Evolutionary conservation across 148 eudicot species (phyloP).

Genomic region (Diospyros lotus): DNA sequence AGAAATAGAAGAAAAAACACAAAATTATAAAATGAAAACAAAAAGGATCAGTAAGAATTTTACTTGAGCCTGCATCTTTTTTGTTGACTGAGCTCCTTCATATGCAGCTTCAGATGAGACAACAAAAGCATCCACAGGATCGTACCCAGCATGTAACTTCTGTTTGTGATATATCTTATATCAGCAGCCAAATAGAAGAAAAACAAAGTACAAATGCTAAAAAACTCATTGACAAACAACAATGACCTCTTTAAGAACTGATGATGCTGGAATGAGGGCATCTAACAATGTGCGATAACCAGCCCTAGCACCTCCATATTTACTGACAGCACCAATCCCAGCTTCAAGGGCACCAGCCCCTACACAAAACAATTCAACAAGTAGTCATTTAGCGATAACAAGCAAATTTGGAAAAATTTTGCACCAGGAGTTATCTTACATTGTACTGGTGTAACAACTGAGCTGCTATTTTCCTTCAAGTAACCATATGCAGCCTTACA

Average conservation of each 20-base stretch:
- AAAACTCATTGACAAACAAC: constrained; percentile 9
- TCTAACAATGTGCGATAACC: constrained; percentile 93
- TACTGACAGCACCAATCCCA: constrained; percentile 79
- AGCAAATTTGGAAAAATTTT: neutral
- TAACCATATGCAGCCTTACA: constrained; percentile 77
- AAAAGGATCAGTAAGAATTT: constrained; percentile 11
- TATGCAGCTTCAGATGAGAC: constrained; percentile 80
- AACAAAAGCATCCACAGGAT: constrained; percentile 70
- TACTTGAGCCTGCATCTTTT: constrained; percentile 86
- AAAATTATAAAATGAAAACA: neutral
- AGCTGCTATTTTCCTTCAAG: constrained; percentile 47
- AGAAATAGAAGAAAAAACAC: neutral
- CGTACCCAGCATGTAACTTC: constrained; percentile 70
- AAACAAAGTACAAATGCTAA: neutral
- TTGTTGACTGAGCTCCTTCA: constrained; percentile 83
- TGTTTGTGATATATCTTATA: constrained; percentile 28
- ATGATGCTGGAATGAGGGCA: constrained; percentile 87
- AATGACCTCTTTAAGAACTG: constrained; percentile 70
- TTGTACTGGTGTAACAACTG: constrained; percentile 40
- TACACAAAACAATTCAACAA: constrained; percentile 22
- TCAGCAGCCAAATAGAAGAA: constrained; percentile 11
- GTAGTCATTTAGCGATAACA: neutral
- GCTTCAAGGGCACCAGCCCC: constrained; percentile 90
- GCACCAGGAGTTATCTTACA: constrained; percentile 38
- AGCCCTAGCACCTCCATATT: constrained; percentile 88